Base-by-base conservation (phyloP, 176 grass and related monocot genomes). In the Juncus effusus region DNA sequence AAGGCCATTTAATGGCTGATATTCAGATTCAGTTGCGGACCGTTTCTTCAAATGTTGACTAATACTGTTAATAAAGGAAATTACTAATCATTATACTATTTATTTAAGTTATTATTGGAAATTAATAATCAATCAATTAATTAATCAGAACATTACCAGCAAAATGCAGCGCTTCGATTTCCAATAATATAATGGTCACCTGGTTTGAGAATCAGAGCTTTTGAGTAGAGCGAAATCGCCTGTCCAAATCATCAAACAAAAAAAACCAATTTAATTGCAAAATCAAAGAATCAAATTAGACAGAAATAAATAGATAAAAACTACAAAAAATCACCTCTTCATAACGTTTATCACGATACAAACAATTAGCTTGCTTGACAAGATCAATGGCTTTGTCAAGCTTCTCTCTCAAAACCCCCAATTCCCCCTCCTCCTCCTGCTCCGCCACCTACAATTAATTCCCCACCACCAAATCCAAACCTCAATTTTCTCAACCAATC, bases 141-240 rank as follows among this genome's bases (percentile, higher is more conserved):
- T 57, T 10, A 79, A 6, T 11, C 6, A 72, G 40, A 44, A n/a
- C 55, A 83, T 84, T 69, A 99, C 94, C 73, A 79, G 78, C 85
- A 87, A 68, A 99, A 99, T 53, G 87, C 63, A 82, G 84, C 76
- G 89, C 94, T 90, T 74, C 94, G 80, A 64, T 93, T 99, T 65
- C 89, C 67, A 62, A 99, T 75, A 77, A 99, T 93, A 60, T 79
- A 62, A 49, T 62, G 75, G 79, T 99, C 91, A 74, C 77, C 85
- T 61, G 80, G 81, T 82, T 83, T 93, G 63, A 87, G 64, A 65
- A 65, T 67, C 80, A 78, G 85, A 62, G 94, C 94, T 87, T 82
- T 99, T 44, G 89, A 85, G 81, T 93, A 99, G 42, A 77, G 75
- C 42, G 85, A 84, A 75, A 93, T 76, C 62, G 88, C 88, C 94